phyloP scores from a whole-genome alignment of 106 monocot species.

The Narthecium ossifragum region DNA sequence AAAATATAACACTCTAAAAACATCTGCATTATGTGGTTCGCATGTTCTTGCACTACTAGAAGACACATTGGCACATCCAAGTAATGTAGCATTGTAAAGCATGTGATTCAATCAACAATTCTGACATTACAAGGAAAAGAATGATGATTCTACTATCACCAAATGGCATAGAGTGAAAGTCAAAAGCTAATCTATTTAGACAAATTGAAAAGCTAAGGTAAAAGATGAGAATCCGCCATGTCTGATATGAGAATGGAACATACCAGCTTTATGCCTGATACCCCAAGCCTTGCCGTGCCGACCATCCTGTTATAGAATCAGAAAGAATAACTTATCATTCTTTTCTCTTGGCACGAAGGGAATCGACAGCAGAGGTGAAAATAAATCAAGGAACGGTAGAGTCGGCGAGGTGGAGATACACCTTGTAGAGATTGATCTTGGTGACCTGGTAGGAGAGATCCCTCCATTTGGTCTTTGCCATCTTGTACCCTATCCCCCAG shows the following conservation, averaged over 20 bases:
- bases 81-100: too few relatives aligned
- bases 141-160: not conserved
- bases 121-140: not conserved
- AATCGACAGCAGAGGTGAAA: not conserved
- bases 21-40: too few relatives aligned
- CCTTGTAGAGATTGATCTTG: conserved; percentile 99
- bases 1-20: too few relatives aligned
- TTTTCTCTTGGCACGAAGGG: not conserved
- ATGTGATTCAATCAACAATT: too few relatives aligned
- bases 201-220: not conserved
- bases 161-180: not conserved
- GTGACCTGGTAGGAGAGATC: conserved; percentile 88
- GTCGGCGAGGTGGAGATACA: not conserved
- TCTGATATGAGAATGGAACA: too few relatives aligned
- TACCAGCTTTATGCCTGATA: conserved; percentile 75
- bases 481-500: conserved; percentile 88
- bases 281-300: conserved; percentile 97
- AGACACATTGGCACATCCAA: too few relatives aligned
- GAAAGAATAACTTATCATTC: not conserved
- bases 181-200: not conserved
- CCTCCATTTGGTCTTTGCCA: conserved; percentile 86
- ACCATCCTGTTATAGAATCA: conserved; percentile 45
- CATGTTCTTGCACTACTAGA: too few relatives aligned
- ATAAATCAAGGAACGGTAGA: not conserved
- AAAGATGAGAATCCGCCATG: too few relatives aligned